Evolutionary conservation across 2,329 filamentous ascomycete species (phyloP).

Genomic region (Talaromyces pinophilus): DNA sequence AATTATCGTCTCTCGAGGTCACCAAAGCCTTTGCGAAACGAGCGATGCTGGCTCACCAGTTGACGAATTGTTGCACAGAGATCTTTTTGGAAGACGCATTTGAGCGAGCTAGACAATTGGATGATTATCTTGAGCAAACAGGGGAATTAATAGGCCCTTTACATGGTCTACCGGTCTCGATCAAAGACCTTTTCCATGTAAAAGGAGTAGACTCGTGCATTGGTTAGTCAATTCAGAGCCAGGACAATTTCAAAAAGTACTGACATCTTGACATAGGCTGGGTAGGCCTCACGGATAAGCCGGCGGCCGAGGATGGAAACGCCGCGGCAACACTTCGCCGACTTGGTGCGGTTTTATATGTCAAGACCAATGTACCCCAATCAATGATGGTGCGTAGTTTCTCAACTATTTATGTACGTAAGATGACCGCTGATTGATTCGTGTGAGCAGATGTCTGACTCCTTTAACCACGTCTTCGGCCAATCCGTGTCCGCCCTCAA

Average conservation of each 20-base stretch:
- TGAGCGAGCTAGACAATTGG: conserved; percentile 25
- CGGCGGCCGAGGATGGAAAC: conserved; percentile 20
- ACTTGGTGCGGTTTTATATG: conserved; percentile 55
- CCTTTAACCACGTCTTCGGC: conserved; percentile 63
- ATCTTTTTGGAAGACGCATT: conserved; percentile 30
- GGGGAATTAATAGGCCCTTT: conserved; percentile 30
- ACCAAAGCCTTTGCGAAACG: conserved; percentile 57
- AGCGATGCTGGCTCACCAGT: conserved; percentile 56
- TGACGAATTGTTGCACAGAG: conserved; percentile 28
- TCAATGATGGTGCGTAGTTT: conserved; percentile 62
- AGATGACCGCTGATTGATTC: not conserved
- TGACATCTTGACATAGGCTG: conserved; percentile 20
- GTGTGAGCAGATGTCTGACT: conserved; percentile 53
- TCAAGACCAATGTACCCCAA: conserved; percentile 61
- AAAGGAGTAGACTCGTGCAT: conserved; percentile 26
- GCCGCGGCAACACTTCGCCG: conserved; percentile 15
- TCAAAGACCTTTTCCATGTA: conserved; percentile 34
- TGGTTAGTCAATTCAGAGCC: conserved; percentile 10
- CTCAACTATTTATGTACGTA: conserved; percentile 53
- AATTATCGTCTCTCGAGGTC: conserved; percentile 49
- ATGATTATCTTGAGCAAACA: conserved; percentile 24
- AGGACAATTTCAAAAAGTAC: conserved; percentile 1
- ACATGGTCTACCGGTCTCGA: conserved; percentile 31
- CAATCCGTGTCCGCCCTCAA: conserved; percentile 66
- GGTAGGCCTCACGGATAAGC: conserved; percentile 22